Base-by-base conservation (phyloP, 1,284 basidiomycete species). In the Puccinia coronata region DNA sequence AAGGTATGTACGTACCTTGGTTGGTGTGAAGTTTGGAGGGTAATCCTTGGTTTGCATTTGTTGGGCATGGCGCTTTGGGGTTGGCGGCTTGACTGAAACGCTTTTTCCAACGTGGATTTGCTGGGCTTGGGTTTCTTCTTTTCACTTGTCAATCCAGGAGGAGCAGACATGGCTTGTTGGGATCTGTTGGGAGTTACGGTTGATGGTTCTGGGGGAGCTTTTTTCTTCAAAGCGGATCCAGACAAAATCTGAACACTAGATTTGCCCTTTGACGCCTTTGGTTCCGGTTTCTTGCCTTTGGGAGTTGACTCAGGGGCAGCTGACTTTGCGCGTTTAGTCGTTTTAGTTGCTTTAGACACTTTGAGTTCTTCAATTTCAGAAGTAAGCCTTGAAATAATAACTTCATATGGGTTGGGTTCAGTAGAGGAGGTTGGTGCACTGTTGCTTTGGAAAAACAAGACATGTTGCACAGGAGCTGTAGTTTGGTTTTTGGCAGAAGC, bases 1-100 rank as follows among this genome's bases (percentile, higher is more conserved):
- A 25, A 41, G 16, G 20, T 23, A 59, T 59, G 36, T n/a, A 71
- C 72, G 39, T 59, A 75, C 72, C 36, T 75, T 75, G 39, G 57
- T 61, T 23, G 34, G 28, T 6, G 18, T 36, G 18, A 75, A 75
- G 18, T 9, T 20, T 16, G 51, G 2, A 61, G 72, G 72, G 23
- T 61, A 61, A 16, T 75, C 72, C 0, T 12, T 20, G 12, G 41
- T 59, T 75, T 41, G 53, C 31, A 75, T 25, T 61, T 75, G 72
- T n/a, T 75, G 51, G 14, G 72, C 55, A 55, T 75, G 31, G 2
- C 28, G 53, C 55, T 61, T 57, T 18, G 51, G 72, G 53, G 70
- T 20, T 9, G 51, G 49, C 28, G 2, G 6, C 6, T 61, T 61
- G 23, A 39, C 16, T 14, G 41, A 39, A 20, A 47, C 39, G 34